Conservation (phyloP, 352 stramenopile genomes). For the Globisporangium cylindrosporum region DNA sequence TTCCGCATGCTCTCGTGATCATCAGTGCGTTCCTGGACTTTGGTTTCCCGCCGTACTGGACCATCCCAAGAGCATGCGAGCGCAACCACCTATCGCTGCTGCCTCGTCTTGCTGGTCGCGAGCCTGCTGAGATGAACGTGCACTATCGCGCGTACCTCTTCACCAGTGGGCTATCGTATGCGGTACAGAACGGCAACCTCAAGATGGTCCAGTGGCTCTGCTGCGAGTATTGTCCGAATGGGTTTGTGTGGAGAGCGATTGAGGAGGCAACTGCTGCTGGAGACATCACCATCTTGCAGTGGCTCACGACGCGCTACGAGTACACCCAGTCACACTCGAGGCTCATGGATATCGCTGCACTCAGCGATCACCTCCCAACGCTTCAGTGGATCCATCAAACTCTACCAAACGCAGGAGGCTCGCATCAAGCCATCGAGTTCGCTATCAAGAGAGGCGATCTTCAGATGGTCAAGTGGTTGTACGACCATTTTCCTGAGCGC, state of each 20-base stretch:
- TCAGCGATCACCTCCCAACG: neutral
- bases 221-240: neutral
- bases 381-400: neutral
- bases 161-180: neutral
- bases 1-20: neutral
- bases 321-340: too few species aligned
- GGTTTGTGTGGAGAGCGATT: neutral
- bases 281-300: neutral
- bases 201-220: neutral
- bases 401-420: neutral
- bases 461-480: neutral
- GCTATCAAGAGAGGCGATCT: neutral
- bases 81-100: neutral
- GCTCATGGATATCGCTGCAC: neutral
- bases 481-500: neutral
- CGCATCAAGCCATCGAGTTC: neutral
- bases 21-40: neutral
- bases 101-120: neutral
- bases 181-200: neutral
- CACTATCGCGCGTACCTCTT: slow-evolving; percentile 1
- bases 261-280: neutral
- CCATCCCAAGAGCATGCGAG: neutral
- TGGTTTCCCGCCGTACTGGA: neutral
- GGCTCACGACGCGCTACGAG: neutral
- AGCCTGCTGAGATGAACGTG: neutral